Evolutionary conservation across 176 grass and related monocot genomes (phyloP).

Genomic region (Coix lacrymajobi): DNA sequence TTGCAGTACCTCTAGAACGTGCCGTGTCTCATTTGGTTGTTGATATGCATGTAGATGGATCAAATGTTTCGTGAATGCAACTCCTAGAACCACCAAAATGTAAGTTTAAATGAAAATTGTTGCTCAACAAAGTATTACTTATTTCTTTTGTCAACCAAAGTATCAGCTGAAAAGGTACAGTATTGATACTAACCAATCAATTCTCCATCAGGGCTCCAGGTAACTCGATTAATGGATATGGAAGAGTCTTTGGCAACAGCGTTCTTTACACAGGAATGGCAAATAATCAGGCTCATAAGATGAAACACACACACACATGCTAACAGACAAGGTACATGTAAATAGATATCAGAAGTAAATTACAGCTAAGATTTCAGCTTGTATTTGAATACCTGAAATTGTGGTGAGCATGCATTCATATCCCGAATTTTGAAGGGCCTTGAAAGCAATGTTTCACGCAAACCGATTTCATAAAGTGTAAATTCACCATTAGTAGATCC

Average conservation of each 20-base stretch:
- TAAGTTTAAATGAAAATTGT: constrained; percentile 9
- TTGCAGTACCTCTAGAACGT: constrained; percentile 66
- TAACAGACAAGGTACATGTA: constrained; percentile 22
- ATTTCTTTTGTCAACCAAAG: background rate
- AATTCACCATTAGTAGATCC: constrained; percentile 84
- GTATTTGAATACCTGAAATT: constrained; percentile 49
- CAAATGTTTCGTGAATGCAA: constrained; percentile 91
- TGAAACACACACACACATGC: background rate
- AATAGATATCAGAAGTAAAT: constrained; percentile 28
- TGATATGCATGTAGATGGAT: constrained; percentile 86
- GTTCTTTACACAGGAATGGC: constrained; percentile 42
- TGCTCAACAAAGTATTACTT: background rate
- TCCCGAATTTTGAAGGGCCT: constrained; percentile 86
- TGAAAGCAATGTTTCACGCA: constrained; percentile 70
- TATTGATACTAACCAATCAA: constrained; percentile 68
- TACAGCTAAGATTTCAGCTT: constrained; percentile 4
- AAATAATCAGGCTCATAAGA: constrained; percentile 25
- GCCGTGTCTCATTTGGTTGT: constrained; percentile 64
- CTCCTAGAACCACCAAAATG: constrained; percentile 45
- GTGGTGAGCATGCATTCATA: constrained; percentile 45
- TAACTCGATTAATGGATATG: constrained; percentile 74
- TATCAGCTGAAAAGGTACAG: constrained; percentile 7
- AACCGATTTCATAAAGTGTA: constrained; percentile 81
- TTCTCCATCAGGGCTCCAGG: constrained; percentile 91
- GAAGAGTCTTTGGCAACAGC: constrained; percentile 55